Percentiles rank a stretch among this genome's conserved stretches.
Conservation (phyloP, 192 early-diverging fungal species). For the Backusella tuberculispora region DNA sequence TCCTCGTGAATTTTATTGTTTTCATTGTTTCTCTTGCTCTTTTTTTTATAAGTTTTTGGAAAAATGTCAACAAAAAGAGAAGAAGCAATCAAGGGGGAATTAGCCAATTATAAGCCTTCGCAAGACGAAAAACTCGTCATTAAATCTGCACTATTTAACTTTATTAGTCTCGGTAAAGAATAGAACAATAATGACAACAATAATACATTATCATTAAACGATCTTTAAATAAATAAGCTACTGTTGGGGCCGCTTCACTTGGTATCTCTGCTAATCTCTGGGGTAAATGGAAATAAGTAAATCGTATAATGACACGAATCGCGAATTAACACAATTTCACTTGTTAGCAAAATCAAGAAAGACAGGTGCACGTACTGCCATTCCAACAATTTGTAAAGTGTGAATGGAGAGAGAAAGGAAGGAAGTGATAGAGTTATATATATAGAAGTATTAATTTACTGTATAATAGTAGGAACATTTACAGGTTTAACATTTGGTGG, state of each 20-base stretch:
- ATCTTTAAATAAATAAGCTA: not conserved
- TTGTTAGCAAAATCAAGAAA: slow-evolving; percentile 21
- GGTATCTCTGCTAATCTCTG: slow-evolving; percentile 23
- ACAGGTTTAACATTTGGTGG: slow-evolving; percentile 15
- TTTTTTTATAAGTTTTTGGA: not conserved
- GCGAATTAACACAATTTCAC: not conserved
- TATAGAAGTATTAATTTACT: not conserved
- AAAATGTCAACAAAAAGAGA: slow-evolving; percentile 14
- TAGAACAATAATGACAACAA: not conserved
- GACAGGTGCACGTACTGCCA: not conserved
- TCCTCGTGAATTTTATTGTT: not conserved
- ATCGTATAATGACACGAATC: not conserved
- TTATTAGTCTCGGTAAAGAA: slow-evolving; percentile 22
- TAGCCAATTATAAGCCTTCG: slow-evolving; percentile 17
- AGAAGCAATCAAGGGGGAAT: slow-evolving; percentile 15
- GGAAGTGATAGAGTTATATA: not conserved
- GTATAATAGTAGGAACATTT: slow-evolving; percentile 12
- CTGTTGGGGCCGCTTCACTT: slow-evolving; percentile 25
- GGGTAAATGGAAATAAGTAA: slow-evolving; percentile 13
- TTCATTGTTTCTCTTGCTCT: not conserved
- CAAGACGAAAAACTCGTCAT: slow-evolving; percentile 17
- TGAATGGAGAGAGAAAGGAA: not conserved
- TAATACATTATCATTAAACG: not conserved
- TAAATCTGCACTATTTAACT: slow-evolving; percentile 18
- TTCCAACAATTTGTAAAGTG: slow-evolving; percentile 24